Evolutionary conservation across 1,284 basidiomycete genomes (phyloP), one percentile per base, ranked within the genome.

Genomic region (Ceratobasidium sp.): DNA sequence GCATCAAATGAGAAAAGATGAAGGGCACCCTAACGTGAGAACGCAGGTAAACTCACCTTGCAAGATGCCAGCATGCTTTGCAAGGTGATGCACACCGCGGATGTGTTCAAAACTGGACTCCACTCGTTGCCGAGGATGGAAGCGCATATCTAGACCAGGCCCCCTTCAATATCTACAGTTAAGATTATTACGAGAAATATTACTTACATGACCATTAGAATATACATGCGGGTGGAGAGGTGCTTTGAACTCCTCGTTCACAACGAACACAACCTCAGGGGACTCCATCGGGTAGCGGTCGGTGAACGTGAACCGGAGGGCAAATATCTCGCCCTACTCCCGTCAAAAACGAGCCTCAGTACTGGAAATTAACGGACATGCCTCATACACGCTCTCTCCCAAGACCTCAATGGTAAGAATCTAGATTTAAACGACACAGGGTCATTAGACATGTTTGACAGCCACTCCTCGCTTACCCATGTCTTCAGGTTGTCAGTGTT

Each of bases 21-120:
- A 39, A 72, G 19, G 66, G 7, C 9, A 5, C 9, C 24, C 24
- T 34, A 14, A 5, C 19, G 19, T 54, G 31, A 22, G 13, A 16
- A 24, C 46, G 56, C 41, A n/a, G 24, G 29, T 19, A 29, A 53
- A 79, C 82, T 69, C 76, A 92, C 92, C 88, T 91, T 93, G 86
- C 91, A 93, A 13, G 92, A 94, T 24, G 92, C 92, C 74, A 94
- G 85, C 92, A 94, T 94, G 79, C 92, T 93, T 83, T 94, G 92
- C 61, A 94, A 81, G 8, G 92, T 94, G 51, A 94, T 87, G 79
- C 92, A 93, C 51, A 94, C 88, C 2, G 92, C 86, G 48, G 89
- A 84, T 34, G 93, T 91, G 76, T 90, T 92, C 76, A 94, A 82
- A 27, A 94, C 92, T 0, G 93, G 93, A 24, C 92, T 93, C 93